Base-by-base conservation (phyloP, 2,329 filamentous ascomycete species). In the Ophiosphaerella herpotricha region DNA sequence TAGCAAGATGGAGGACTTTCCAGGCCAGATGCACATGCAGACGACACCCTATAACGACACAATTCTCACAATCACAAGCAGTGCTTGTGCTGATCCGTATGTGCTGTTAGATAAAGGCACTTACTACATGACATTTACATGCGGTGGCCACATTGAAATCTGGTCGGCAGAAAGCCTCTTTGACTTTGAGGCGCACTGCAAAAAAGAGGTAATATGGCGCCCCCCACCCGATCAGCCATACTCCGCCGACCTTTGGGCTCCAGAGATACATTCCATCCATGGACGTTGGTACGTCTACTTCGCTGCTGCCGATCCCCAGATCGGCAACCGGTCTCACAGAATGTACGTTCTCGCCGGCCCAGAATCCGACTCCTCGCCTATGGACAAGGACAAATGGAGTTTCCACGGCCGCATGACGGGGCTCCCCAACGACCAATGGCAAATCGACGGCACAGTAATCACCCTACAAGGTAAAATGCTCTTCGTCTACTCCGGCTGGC, bases 251-350 rank as follows among this genome's bases (percentile, higher is more conserved):
- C 69, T 84, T 29, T 84, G 81, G 81, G 81, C 81, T 0, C 81
- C 81, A 0, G 81, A 84, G 68, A 72, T 84, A 0, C 81, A 84
- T 61, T 66, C 66, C 40, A 70, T 83, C 23, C 66, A 76, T 33
- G 77, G 76, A 0, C 74, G 74, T 18, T 84, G 81, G 81, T 84
- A 82, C 63, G 73, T 82, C 52, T 83, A 83, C 64, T 79, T 73
- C 61, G 78, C 70, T 3, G 75, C 71, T 13, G 74, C 71, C 16
- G 62, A 78, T 54, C 73, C 73, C 1, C 52, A 61, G 35, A 58
- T 74, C n/a, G 77, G 77, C 44, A 79, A 79, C 62, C 66, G 65
- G 14, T 71, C 69, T 0, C 77, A 79, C 59, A 64, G 77, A 18
- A 78, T 78, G 74, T 78, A 72, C 50, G 75, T 79, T 5, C 70